Evolutionary conservation across 1,284 basidiomycete species (phyloP), one percentile per base, ranked within the genome.

Genomic region (Rhodotorula sp.): DNA sequence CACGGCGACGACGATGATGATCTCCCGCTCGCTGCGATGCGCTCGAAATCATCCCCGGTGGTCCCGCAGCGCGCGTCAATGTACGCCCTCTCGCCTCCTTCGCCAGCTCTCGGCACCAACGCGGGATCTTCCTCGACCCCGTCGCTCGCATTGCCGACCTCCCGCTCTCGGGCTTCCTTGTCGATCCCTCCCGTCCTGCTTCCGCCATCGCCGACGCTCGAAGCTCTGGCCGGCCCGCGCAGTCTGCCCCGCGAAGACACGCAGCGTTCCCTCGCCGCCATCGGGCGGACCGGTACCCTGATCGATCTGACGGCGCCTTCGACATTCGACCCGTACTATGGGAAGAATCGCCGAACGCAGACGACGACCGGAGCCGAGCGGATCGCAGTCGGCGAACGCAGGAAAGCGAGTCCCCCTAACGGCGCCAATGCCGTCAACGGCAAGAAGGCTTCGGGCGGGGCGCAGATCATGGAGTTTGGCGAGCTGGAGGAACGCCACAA

Each of bases 401-500:
- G 60, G n/a, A 65, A 43, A 48, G 28, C 54, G n/a, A 55, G 52
- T 45, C 58, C 58, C 23, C 16, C 58, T 2, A 26, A n/a, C 34
- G 31, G n/a, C 47, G 54, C 60, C 49, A 60, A 55, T 18, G 28
- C 54, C 14, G 12, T 26, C 26, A 55, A 26, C n/a, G 54, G 26
- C 18, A 16, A 16, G 15, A 18, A 16, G 14, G 28, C 5, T 26
- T 43, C 38, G 31, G 18, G 28, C 31, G 52, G 47, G 14, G 38
- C 66, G 10, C 64, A 63, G 48, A 71, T 74, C 31, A 71, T 74
- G 70, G 73, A 67, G 52, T 64, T 71, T 31, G 55, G 28, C 1
- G 70, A 74, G 43, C 66, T 74, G 2, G 69, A 74, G 49, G 70
- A 62, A n/a, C 65, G 67, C 54, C 69, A 74, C 50, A 60, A 68